phyloP scores from a whole-genome alignment of 345 rosid genomes.

The Citrus mangshanensis region DNA sequence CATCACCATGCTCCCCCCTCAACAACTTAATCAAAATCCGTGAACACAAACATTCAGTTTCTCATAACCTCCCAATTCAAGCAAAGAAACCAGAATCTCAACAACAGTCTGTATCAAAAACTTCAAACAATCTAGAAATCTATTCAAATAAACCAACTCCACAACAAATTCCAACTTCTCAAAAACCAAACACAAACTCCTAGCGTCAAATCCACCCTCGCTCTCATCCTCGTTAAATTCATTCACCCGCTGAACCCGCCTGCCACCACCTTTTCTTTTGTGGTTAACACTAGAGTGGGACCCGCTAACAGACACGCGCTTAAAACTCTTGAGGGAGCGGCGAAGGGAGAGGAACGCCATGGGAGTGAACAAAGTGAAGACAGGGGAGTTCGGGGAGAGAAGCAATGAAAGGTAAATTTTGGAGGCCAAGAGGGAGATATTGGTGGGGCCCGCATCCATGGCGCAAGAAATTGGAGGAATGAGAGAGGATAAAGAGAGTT shows the following conservation, averaged over 20 bases:
- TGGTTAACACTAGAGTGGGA: background rate
- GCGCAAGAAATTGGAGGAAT: constrained; percentile 49
- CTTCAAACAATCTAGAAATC: constrained; percentile 79
- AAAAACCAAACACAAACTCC: constrained; percentile 36
- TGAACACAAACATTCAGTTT: constrained; percentile 52
- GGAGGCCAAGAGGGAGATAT: constrained; percentile 52
- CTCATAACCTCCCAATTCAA: constrained; percentile 34
- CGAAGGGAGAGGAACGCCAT: constrained; percentile 67
- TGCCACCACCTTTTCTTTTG: constrained; percentile 8
- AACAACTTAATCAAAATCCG: constrained; percentile 25
- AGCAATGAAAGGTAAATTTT: constrained; percentile 58
- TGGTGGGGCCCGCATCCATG: constrained; percentile 54
- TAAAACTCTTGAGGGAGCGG: constrained; percentile 47
- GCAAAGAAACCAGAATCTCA: constrained; percentile 52
- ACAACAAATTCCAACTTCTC: constrained; percentile 51
- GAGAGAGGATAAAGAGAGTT: constrained; percentile 44
- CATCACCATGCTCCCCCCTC: constrained; percentile 64
- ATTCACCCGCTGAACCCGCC: constrained; percentile 22
- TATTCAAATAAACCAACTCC: constrained; percentile 65
- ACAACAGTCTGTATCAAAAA: constrained; percentile 63
- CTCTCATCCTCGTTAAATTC: constrained; percentile 21
- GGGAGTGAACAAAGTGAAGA: constrained; percentile 76
- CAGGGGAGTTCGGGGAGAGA: constrained; percentile 63
- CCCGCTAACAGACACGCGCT: constrained; percentile 7
- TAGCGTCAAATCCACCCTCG: constrained; percentile 33